Percentiles rank a stretch among this genome's conserved stretches.
These are phyloP conservation scores for Monilinia vaccinii-corymbosi DNA, from an alignment of 2,329 filamentous ascomycete species.

Conservation along the genomic window DNA sequence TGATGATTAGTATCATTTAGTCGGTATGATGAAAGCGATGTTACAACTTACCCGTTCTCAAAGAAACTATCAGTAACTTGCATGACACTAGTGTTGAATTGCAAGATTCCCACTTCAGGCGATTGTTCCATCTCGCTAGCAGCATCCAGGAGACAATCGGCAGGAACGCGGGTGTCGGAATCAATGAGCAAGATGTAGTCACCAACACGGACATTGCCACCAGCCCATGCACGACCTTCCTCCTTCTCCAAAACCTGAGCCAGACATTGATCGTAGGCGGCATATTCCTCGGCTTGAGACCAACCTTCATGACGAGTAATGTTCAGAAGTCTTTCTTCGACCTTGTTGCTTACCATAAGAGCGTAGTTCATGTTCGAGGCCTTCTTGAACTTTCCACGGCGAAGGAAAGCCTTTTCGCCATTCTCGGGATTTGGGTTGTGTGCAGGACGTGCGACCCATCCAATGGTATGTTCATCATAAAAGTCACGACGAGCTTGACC, in stretches of 20 bases:
- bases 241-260: slow-evolving; percentile 54
- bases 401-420: slow-evolving; percentile 33
- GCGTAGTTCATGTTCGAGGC: slow-evolving; percentile 44
- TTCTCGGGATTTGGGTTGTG: slow-evolving; percentile 9
- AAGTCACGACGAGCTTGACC: slow-evolving; percentile 56
- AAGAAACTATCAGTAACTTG: slow-evolving; percentile 68
- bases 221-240: slow-evolving; percentile 66
- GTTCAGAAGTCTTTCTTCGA: slow-evolving; percentile 3
- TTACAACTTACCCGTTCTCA: slow-evolving; percentile 41
- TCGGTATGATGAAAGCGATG: background rate
- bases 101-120: slow-evolving; percentile 69
- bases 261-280: slow-evolving; percentile 56
- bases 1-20: background rate
- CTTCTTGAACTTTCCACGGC: slow-evolving; percentile 43
- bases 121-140: slow-evolving; percentile 76
- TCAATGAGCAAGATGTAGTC: slow-evolving; percentile 76
- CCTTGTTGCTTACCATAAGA: slow-evolving; percentile 33
- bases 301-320: slow-evolving; percentile 35
- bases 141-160: slow-evolving; percentile 69
- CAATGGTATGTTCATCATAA: slow-evolving; percentile 60
- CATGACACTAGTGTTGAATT: slow-evolving; percentile 72
- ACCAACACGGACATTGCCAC: slow-evolving; percentile 77
- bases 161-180: slow-evolving; percentile 70
- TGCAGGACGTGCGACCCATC: slow-evolving; percentile 48
- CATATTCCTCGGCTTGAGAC: slow-evolving; percentile 59